Conservation (phyloP, 2,329 filamentous ascomycete genomes). For the Lithohypha guttulata region DNA sequence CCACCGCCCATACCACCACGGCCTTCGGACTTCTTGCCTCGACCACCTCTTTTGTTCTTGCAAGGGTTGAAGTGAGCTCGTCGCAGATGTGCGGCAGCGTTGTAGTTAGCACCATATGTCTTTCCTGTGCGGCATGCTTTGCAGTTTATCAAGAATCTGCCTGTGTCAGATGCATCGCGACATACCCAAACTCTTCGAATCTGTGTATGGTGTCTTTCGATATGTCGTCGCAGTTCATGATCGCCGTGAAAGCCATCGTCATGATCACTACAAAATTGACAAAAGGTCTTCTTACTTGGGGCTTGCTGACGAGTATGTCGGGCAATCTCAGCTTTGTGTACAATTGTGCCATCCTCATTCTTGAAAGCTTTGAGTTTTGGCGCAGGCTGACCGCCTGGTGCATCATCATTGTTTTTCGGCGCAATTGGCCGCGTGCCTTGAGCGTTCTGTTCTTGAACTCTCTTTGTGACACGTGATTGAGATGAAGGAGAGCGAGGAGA, state of each 20-base stretch:
- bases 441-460: constrained; percentile 8
- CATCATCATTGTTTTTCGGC: constrained; percentile 13
- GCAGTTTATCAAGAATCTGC: constrained; percentile 64
- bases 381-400: constrained; percentile 24
- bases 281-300: constrained; percentile 50
- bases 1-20: constrained; percentile 52
- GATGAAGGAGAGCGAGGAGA: constrained; percentile 29
- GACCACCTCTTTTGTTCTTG: constrained; percentile 43
- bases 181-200: constrained; percentile 53
- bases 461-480: constrained; percentile 28
- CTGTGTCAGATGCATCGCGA: constrained; percentile 46
- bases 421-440: constrained; percentile 10
- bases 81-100: constrained; percentile 80
- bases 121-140: constrained; percentile 70
- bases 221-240: constrained; percentile 65
- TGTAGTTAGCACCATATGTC: constrained; percentile 85
- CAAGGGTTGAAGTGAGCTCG: constrained; percentile 75
- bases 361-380: constrained; percentile 42
- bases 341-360: constrained; percentile 43
- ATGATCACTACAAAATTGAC: constrained; percentile 58
- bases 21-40: constrained; percentile 48
- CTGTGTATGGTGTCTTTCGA: constrained; percentile 54
- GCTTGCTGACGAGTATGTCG: constrained; percentile 53
- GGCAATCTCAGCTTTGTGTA: constrained; percentile 43
- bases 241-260: constrained; percentile 75